Evolutionary conservation across 2,329 filamentous ascomycete species (phyloP).

Genomic region (Drechslera avenae): DNA sequence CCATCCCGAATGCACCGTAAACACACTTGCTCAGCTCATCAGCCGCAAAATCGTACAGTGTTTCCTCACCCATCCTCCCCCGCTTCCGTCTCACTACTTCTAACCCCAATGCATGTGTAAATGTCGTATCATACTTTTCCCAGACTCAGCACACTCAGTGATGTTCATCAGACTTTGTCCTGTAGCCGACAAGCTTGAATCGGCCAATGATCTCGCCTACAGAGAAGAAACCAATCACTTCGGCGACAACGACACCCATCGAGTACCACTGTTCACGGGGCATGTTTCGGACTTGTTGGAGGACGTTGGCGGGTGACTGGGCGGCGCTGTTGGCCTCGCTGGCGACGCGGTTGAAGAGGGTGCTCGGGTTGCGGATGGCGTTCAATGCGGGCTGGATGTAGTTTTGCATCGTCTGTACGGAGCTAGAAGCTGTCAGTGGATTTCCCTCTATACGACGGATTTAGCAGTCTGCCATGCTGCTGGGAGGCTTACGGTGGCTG

Average conservation of each 20-base stretch:
- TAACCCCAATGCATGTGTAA: slow-evolving; percentile 9
- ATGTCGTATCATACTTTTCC: slow-evolving; percentile 12
- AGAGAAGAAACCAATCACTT: slow-evolving; percentile 95
- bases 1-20: slow-evolving; percentile 28
- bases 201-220: slow-evolving; percentile 96
- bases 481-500: slow-evolving; percentile 77
- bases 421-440: slow-evolving; percentile 58
- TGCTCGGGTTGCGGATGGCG: slow-evolving; percentile 69
- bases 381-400: slow-evolving; percentile 80
- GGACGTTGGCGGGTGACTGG: slow-evolving; percentile 60
- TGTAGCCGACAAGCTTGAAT: slow-evolving; percentile 93
- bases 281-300: slow-evolving; percentile 69
- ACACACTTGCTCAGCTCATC: slow-evolving; percentile 22
- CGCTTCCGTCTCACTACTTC: not conserved
- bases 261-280: slow-evolving; percentile 72
- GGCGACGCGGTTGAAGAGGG: slow-evolving; percentile 59
- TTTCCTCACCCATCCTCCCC: slow-evolving; percentile 3
- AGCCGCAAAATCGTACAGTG: slow-evolving; percentile 29
- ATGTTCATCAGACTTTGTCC: slow-evolving; percentile 43
- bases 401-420: slow-evolving; percentile 78
- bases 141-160: slow-evolving; percentile 31
- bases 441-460: slow-evolving; percentile 1
- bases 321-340: slow-evolving; percentile 47
- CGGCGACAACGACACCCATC: slow-evolving; percentile 78
- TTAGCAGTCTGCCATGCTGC: no score